Conservation (phyloP, 2,329 filamentous ascomycete genomes). For the Ophiostoma ulmi region DNA sequence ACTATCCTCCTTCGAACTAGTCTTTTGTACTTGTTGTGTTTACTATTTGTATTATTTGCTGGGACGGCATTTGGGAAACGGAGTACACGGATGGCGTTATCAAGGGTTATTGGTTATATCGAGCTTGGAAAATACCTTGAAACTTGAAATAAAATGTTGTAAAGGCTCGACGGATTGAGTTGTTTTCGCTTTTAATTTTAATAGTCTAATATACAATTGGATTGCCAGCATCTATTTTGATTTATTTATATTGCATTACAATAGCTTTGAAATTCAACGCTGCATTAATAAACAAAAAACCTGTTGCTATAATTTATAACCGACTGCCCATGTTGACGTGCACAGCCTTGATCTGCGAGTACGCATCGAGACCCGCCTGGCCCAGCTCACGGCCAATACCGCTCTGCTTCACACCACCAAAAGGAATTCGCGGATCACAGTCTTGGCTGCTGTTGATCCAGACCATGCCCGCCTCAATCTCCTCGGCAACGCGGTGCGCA, state of each 20-base stretch:
- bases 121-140: too few species aligned
- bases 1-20: conserved; percentile 36
- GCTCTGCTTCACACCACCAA: conserved; percentile 61
- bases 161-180: too few species aligned
- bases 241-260: too few species aligned
- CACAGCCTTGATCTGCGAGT: conserved; percentile 20
- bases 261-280: not conserved
- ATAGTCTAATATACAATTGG: not conserved
- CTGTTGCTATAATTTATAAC: not conserved
- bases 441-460: conserved; percentile 64
- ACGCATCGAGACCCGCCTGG: conserved; percentile 17
- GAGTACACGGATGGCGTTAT: not conserved
- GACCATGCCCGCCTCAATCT: conserved; percentile 61
- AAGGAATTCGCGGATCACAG: conserved; percentile 58
- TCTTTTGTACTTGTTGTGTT: not conserved
- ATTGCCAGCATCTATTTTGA: too few species aligned
- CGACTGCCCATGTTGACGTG: conserved; percentile 16
- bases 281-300: not conserved
- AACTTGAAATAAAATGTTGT: too few species aligned
- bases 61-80: not conserved
- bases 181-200: not conserved
- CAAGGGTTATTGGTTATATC: too few species aligned
- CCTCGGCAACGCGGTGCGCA: conserved; percentile 51
- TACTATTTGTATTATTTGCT: not conserved
- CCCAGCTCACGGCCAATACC: conserved; percentile 55